Evolutionary conservation across 2,329 filamentous ascomycete species (phyloP).

Genomic region (Pseudogymnoascus destructans): DNA sequence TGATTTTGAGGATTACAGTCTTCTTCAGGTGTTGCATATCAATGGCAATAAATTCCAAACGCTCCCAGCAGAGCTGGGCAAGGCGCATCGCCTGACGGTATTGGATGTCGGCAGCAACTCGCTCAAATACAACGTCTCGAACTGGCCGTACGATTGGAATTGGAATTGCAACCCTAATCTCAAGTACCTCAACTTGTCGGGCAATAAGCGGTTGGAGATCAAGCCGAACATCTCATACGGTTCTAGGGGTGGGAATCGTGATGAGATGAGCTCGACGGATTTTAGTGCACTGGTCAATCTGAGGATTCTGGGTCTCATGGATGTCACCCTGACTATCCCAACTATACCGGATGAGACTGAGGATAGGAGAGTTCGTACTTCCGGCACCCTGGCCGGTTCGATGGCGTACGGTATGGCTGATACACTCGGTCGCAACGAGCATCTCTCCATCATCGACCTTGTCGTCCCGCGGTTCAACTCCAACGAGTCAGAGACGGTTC

Average conservation of each 20-base stretch:
- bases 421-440: constrained; percentile 82
- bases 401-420: constrained; percentile 97
- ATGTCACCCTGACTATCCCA: constrained; percentile 87
- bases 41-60: constrained; percentile 98
- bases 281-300: constrained; percentile 77
- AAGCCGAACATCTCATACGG: constrained; percentile 57
- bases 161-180: constrained; percentile 98
- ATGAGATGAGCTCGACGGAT: constrained; percentile 53
- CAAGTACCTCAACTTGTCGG: constrained; percentile 88
- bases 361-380: constrained; percentile 89
- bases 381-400: constrained; percentile 80
- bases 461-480: constrained; percentile 87
- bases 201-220: constrained; percentile 93
- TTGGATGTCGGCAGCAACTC: constrained; percentile 91
- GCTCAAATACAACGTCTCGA: constrained; percentile 96
- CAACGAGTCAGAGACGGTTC: constrained; percentile 74
- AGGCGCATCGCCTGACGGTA: constrained; percentile 81
- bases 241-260: constrained; percentile 58
- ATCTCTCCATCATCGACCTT: constrained; percentile 89
- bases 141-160: constrained; percentile 99
- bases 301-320: constrained; percentile 86
- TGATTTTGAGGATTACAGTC: constrained; percentile 79
- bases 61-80: constrained; percentile 84
- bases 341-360: constrained; percentile 92
- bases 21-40: constrained; percentile 81